These are phyloP conservation scores for Candida sonorensis DNA, from an alignment of 805 yeast species.

Conservation along the genomic window DNA sequence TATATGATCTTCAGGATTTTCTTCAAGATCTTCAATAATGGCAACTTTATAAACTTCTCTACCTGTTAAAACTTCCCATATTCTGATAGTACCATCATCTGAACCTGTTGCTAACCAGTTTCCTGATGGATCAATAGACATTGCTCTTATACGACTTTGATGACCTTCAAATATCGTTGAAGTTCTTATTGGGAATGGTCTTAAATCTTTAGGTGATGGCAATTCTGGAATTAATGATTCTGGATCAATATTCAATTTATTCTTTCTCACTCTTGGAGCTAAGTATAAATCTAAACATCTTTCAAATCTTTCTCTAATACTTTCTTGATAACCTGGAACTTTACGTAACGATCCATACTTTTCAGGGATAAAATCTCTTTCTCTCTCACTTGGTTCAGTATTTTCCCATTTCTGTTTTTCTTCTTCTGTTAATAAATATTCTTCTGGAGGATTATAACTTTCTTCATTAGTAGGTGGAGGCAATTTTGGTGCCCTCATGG, in stretches of 20 bases:
- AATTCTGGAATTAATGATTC: constrained; percentile 92
- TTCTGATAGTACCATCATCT: constrained; percentile 89
- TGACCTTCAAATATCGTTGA: constrained; percentile 85
- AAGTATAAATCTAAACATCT: constrained; percentile 87
- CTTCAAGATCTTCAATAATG: constrained; percentile 41
- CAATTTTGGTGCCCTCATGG: constrained; percentile 87
- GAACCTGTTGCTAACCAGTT: constrained; percentile 96
- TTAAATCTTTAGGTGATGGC: constrained; percentile 92
- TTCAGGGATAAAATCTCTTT: constrained; percentile 71
- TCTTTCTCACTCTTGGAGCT: constrained; percentile 92
- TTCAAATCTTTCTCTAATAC: constrained; percentile 86
- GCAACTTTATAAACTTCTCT: constrained; percentile 75
- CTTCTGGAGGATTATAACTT: constrained; percentile 96
- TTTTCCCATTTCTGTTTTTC: constrained; percentile 68
- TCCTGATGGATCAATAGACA: constrained; percentile 84
- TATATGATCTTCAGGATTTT: constrained; percentile 64
- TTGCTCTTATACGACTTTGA: constrained; percentile 68
- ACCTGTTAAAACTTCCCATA: constrained; percentile 97
- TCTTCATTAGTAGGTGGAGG: constrained; percentile 97
- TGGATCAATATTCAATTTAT: constrained; percentile 89
- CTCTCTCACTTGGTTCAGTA: constrained; percentile 70
- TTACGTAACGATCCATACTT: constrained; percentile 76
- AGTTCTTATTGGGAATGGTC: constrained; percentile 93
- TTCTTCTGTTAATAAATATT: constrained; percentile 74
- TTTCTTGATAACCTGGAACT: constrained; percentile 88